Conservation (phyloP, 306 rosid genomes). For the Canavalia gladiata region DNA sequence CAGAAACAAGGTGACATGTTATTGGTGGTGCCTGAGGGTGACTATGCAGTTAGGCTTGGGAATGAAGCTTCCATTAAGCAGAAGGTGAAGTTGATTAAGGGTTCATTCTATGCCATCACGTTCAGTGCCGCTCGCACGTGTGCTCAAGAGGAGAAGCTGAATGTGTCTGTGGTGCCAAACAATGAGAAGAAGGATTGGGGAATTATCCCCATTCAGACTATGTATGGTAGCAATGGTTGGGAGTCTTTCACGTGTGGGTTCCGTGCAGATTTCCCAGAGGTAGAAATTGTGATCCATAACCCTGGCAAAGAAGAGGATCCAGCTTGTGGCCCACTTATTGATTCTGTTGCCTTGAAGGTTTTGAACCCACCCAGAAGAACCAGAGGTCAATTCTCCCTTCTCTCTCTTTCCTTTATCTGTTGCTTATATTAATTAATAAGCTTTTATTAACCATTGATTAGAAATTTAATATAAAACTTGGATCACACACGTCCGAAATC, state of each 20-base stretch:
- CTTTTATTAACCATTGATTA: too few species aligned
- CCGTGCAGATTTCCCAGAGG: constrained; percentile 55
- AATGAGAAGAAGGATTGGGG: constrained; percentile 66
- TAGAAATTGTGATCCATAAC: constrained; percentile 66
- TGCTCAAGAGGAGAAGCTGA: constrained; percentile 82
- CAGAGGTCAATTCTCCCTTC: constrained; percentile 49
- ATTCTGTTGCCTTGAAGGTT: constrained; percentile 70
- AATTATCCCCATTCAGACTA: constrained; percentile 74
- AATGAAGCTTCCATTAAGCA: constrained; percentile 84
- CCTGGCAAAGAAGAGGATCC: constrained; percentile 75
- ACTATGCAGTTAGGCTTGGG: constrained; percentile 75
- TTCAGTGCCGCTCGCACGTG: constrained; percentile 80
- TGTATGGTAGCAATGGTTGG: constrained; percentile 84
- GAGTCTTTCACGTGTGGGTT: constrained; percentile 79
- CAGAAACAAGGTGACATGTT: constrained; percentile 90
- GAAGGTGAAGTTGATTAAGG: constrained; percentile 57
- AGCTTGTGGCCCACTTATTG: constrained; percentile 88
- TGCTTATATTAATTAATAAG: too few species aligned
- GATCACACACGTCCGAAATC: too few species aligned
- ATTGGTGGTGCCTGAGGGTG: constrained; percentile 72
- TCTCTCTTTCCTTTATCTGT: neutral
- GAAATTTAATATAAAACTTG: too few species aligned
- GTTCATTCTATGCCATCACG: constrained; percentile 66
- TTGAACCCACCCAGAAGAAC: constrained; percentile 69
- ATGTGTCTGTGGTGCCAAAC: constrained; percentile 64